Conservation (phyloP, 1,284 basidiomycete genomes). For the Waitea zeae region DNA sequence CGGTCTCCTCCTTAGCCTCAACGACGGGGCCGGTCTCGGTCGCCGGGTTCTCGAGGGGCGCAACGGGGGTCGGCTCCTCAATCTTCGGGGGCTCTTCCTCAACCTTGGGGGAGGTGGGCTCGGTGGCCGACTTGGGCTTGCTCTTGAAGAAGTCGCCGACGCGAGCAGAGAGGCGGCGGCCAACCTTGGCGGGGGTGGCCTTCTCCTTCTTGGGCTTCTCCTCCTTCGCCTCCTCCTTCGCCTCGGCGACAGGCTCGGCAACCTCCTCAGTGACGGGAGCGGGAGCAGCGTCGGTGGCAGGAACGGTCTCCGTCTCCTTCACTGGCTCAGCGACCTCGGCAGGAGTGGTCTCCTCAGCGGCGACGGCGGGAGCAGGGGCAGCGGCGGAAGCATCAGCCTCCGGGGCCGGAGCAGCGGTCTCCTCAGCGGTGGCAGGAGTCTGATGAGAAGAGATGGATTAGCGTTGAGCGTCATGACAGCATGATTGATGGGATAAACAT, state of each 20-base stretch:
- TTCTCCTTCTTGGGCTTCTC: conserved; percentile 24
- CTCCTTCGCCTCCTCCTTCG: conserved; percentile 17
- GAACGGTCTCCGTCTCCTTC: conserved; percentile 31
- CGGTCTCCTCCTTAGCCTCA: conserved; percentile 18
- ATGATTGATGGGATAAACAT: not conserved
- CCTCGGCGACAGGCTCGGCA: conserved; percentile 18
- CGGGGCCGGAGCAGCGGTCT: conserved; percentile 13
- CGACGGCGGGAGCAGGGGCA: conserved; percentile 18
- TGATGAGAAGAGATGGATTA: too few relatives aligned
- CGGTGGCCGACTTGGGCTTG: conserved; percentile 50
- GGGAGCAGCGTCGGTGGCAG: conserved; percentile 13
- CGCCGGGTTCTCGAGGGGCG: conserved; percentile 59
- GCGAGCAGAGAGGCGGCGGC: conserved; percentile 61
- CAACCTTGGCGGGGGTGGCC: conserved; percentile 33
- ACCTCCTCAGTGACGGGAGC: conserved; percentile 12
- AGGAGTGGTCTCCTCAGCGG: conserved; percentile 14
- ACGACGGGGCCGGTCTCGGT: conserved; percentile 19
- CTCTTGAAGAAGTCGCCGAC: conserved; percentile 67
- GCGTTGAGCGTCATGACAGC: conserved; percentile 7
- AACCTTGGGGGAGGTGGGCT: conserved; percentile 49
- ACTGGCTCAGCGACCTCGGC: conserved; percentile 28
- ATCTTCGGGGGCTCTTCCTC: conserved; percentile 70
- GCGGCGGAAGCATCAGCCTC: conserved; percentile 14
- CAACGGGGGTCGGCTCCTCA: conserved; percentile 55
- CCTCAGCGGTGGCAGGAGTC: conserved; percentile 20